phyloP scores from a whole-genome alignment of 2,329 filamentous ascomycete genomes.

The Penicillium concentricum region DNA sequence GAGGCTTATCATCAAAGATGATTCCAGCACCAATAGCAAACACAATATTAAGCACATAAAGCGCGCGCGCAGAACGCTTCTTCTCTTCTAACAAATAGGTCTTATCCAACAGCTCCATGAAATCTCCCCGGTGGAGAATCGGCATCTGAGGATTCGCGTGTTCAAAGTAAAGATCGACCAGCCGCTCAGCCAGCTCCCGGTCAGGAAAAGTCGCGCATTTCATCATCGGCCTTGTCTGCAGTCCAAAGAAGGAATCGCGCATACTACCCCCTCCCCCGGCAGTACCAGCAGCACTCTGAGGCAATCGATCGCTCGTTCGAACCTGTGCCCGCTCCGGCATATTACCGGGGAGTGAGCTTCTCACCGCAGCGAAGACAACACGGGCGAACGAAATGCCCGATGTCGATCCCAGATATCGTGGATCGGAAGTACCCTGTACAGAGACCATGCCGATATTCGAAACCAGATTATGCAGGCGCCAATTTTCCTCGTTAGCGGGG shows the following conservation, averaged over 20 bases:
- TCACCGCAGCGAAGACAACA: slow-evolving; percentile 91
- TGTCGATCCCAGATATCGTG: slow-evolving; percentile 77
- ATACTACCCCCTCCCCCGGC: slow-evolving; percentile 70
- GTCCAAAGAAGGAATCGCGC: slow-evolving; percentile 95
- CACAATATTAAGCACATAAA: slow-evolving; percentile 96
- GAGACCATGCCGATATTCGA: slow-evolving; percentile 73
- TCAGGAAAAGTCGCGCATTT: slow-evolving; percentile 82
- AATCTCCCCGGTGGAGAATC: slow-evolving; percentile 83
- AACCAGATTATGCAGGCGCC: slow-evolving; percentile 64
- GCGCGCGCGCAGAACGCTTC: slow-evolving; percentile 70
- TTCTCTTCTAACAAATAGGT: slow-evolving; percentile 70
- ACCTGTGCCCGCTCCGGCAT: slow-evolving; percentile 64
- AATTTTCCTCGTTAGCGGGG: slow-evolving; percentile 56
- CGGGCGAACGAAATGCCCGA: slow-evolving; percentile 92
- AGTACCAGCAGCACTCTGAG: slow-evolving; percentile 44
- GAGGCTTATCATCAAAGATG: slow-evolving; percentile 62
- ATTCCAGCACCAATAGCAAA: slow-evolving; percentile 95
- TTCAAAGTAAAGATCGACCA: slow-evolving; percentile 87
- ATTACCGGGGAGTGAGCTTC: slow-evolving; percentile 62
- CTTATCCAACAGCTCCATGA: slow-evolving; percentile 81
- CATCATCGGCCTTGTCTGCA: slow-evolving; percentile 87
- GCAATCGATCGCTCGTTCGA: slow-evolving; percentile 57
- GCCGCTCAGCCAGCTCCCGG: slow-evolving; percentile 66
- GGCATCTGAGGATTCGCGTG: slow-evolving; percentile 96
- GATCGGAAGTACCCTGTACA: slow-evolving; percentile 74